Conservation (phyloP, 345 rosid species). For the Excoecaria cochinchinensis region DNA sequence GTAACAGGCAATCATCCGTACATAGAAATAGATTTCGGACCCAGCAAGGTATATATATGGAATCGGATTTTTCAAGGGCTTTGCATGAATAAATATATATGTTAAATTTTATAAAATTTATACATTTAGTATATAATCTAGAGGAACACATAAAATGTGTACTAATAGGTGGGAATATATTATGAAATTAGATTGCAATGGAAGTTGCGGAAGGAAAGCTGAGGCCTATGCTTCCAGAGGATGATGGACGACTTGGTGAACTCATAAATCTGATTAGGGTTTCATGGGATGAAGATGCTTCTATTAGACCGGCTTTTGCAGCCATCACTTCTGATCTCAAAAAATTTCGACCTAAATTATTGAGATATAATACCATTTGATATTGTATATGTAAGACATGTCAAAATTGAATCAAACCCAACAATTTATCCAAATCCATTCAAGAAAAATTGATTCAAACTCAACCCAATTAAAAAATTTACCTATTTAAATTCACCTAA, state of each 20-base stretch:
- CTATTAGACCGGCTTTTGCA: conserved; percentile 45
- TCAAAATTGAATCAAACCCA: too few relatives aligned
- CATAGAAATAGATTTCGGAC: conserved; percentile 40
- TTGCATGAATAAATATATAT: not conserved
- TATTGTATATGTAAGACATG: too few relatives aligned
- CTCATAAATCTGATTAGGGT: conserved; percentile 35
- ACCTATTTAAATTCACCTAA: too few relatives aligned
- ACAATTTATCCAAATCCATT: too few relatives aligned
- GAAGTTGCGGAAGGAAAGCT: conserved; percentile 51
- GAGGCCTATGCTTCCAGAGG: conserved; percentile 48
- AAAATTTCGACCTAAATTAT: conserved; percentile 13
- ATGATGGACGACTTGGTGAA: conserved; percentile 31
- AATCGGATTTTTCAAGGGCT: not conserved
- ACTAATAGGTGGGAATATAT: not conserved
- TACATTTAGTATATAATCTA: too few relatives aligned
- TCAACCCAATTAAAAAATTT: too few relatives aligned
- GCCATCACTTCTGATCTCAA: conserved; percentile 34
- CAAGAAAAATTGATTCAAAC: too few relatives aligned
- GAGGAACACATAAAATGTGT: too few relatives aligned
- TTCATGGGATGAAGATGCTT: conserved; percentile 51
- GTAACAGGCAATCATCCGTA: conserved; percentile 49
- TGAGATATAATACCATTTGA: not conserved
- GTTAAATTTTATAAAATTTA: not conserved
- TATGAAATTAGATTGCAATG: conserved; percentile 45
- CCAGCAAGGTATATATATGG: conserved; percentile 34